Evolutionary conservation across 495 filamentous ascomycete genomes (phyloP), one percentile per base, ranked within the genome.

Genomic region (Aspergillus carlsbadensis): DNA sequence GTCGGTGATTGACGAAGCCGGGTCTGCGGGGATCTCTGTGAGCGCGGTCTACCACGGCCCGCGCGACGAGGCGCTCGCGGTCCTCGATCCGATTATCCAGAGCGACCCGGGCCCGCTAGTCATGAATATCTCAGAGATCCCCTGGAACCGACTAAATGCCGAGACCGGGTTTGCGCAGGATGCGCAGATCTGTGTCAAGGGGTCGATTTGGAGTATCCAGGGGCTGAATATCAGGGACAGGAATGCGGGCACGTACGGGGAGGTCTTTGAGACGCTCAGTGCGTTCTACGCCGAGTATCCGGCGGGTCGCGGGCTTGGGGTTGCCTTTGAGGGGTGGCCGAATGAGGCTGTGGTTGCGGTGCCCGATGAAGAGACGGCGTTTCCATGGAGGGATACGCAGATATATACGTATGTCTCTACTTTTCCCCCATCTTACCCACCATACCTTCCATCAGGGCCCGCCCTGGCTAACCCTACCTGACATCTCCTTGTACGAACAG

Each of bases 31-130:
- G 13, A n/a, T 51, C 2, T 20, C 13, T 6, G 49, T n/a, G 10
- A 52, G 20, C 49, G 40, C 17, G 7, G 24, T 53, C 20, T 53
- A 53, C 40, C 15, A 20, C 20, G 50, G 37, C 13, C 50, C 50
- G 2, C 33, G 34, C 3, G 21, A 13, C 36, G 22, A 42, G 6
- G 50, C 36, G 14, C 50, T 29, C 1, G 29, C 31, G 6, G 26
- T 41, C 37, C 50, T 42, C 21, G 6, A 6, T 4, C 49, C 21
- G 3, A 24, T 52, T 20, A 11, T 40, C n/a, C n/a, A n/a, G n/a
- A n/a, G n/a, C 7, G 36, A 39, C 20, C 17, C 41, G 3, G 21
- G 37, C 7, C 49, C 35, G 1, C 13, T 13, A 8, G 22, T 11
- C 5, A 39, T 8, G 14, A 42, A 8, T n/a, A 4, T 43, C 31